phyloP scores from a whole-genome alignment of 257 asterid species.

The Solanum chiquidenum region DNA sequence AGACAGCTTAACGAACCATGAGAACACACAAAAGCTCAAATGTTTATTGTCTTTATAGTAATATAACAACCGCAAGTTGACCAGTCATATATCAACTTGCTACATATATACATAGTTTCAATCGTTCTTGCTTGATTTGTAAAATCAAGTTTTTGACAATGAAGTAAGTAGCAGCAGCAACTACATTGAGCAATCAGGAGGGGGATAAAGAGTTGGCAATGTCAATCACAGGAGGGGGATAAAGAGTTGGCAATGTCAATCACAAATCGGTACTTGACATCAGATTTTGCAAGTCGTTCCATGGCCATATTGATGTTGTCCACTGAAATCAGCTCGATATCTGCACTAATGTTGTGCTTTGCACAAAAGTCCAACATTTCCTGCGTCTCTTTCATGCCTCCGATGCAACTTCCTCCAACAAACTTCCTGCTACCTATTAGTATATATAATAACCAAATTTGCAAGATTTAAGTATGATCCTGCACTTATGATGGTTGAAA shows the following conservation, averaged over 20 bases:
- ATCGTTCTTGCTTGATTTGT: neutral
- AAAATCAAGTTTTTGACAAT: neutral
- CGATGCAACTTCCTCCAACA: slow-evolving; percentile 47
- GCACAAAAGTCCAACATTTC: slow-evolving; percentile 63
- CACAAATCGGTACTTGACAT: slow-evolving; percentile 56
- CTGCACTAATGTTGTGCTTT: slow-evolving; percentile 40
- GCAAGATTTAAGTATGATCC: neutral
- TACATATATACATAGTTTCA: neutral
- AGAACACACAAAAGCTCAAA: neutral
- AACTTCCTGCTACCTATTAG: slow-evolving; percentile 44
- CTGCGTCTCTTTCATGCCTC: slow-evolving; percentile 59
- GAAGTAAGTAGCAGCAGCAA: neutral
- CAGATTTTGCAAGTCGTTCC: slow-evolving; percentile 48
- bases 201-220: slow-evolving; percentile 10
- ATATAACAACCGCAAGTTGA: neutral
- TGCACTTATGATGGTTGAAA: neutral
- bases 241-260: slow-evolving; percentile 27
- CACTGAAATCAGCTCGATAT: slow-evolving; percentile 34
- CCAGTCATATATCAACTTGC: neutral
- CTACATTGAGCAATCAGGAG: neutral
- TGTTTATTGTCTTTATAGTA: neutral
- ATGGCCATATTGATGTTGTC: slow-evolving; percentile 37
- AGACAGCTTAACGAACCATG: neutral
- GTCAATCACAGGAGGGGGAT: slow-evolving; percentile 60
- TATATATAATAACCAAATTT: neutral